phyloP scores from a whole-genome alignment of 139 green algal genomes.

The Chlorella sp. region DNA sequence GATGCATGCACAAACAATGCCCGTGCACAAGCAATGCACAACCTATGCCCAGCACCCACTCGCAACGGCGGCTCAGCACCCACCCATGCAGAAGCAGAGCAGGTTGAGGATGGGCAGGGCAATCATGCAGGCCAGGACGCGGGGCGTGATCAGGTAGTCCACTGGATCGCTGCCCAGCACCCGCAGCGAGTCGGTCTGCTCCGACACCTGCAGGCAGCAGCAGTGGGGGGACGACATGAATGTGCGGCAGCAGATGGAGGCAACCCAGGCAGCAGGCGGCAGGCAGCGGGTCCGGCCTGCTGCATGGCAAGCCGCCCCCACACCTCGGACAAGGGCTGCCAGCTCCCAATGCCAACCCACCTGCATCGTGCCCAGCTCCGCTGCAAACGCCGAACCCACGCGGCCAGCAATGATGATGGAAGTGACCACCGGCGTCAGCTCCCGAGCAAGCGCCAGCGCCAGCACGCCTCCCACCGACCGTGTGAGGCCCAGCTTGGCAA shows the following conservation, averaged over 20 bases:
- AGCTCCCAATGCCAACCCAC: no score
- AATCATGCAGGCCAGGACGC: slow-evolving; percentile 94
- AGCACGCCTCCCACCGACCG: slow-evolving; percentile 96
- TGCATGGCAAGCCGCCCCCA: no score
- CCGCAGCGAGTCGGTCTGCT: slow-evolving; percentile 97
- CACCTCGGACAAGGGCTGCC: no score
- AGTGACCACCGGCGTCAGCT: slow-evolving; percentile 98
- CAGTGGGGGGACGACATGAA: no score
- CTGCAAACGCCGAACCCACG: slow-evolving; percentile 96
- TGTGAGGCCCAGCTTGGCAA: slow-evolving; percentile 94
- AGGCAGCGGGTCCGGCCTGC: no score
- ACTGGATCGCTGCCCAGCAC: slow-evolving; percentile 96
- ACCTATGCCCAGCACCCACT: no score
- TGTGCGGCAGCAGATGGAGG: no score
- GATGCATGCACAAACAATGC: no score
- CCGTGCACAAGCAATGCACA: no score
- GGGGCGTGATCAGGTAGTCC: slow-evolving; percentile 97
- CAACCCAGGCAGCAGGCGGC: no score
- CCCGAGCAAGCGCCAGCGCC: slow-evolving; percentile 91
- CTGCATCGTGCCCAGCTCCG: slow-evolving; percentile 99
- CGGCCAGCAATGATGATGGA: slow-evolving; percentile 97
- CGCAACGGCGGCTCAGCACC: neutral
- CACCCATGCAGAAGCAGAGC: slow-evolving; percentile 97
- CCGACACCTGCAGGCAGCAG: slow-evolving; percentile 95
- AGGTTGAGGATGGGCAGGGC: slow-evolving; percentile 94